Evolutionary conservation across 2,329 filamentous ascomycete species (phyloP).

Genomic region (Apiospora pterosperma): DNA sequence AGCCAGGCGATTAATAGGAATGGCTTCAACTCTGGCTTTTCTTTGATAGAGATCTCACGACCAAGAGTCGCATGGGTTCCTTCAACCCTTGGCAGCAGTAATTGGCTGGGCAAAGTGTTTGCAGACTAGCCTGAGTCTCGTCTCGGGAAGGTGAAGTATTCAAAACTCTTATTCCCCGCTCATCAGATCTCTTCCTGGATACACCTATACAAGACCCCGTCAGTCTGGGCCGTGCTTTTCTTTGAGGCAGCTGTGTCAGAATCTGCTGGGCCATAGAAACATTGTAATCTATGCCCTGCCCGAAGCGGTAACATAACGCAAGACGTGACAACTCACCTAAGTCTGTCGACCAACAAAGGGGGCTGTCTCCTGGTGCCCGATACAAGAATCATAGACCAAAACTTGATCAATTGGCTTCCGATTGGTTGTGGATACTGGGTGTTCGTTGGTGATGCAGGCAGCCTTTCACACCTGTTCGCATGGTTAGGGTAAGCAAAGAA

Average conservation of each 20-base stretch:
- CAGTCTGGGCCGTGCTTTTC: constrained; percentile 8
- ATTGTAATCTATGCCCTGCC: not conserved
- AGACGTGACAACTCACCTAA: constrained; percentile 16
- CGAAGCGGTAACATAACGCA: not conserved
- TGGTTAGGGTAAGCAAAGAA: constrained; percentile 26
- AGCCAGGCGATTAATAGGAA: constrained; percentile 26
- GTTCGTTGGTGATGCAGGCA: constrained; percentile 39
- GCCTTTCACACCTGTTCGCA: constrained; percentile 46
- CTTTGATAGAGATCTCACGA: constrained; percentile 24
- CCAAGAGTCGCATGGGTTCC: constrained; percentile 21
- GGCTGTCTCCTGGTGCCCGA: constrained; percentile 7
- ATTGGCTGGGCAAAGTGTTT: constrained; percentile 25
- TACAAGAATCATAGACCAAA: not conserved
- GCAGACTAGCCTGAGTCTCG: constrained; percentile 33
- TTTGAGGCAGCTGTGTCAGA: constrained; percentile 4
- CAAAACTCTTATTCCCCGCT: constrained; percentile 22
- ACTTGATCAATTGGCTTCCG: not conserved
- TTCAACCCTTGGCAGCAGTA: constrained; percentile 16
- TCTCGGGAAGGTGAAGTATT: constrained; percentile 29
- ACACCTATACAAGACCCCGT: constrained; percentile 12
- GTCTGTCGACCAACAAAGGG: constrained; percentile 14
- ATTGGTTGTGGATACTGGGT: constrained; percentile 13
- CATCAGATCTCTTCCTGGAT: constrained; percentile 14
- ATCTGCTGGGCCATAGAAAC: constrained; percentile 1
- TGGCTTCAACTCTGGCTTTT: constrained; percentile 14